Percentiles rank a stretch among this genome's conserved stretches.
phyloP scores from a whole-genome alignment of 1,284 basidiomycete genomes.

The Fomitopsis betulina region DNA sequence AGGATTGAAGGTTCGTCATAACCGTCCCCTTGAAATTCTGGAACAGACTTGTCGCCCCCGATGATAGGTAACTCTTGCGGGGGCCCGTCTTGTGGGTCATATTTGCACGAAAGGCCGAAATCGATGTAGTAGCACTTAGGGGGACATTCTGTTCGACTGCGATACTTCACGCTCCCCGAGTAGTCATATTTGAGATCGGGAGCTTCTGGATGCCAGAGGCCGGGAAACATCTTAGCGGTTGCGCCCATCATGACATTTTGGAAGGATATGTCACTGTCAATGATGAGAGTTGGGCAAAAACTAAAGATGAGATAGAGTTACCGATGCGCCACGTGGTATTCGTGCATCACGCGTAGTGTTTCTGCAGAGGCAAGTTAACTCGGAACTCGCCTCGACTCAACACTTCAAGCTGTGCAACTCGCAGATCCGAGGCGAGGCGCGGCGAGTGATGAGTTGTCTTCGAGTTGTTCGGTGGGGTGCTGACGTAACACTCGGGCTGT shows the following conservation, averaged over 20 bases:
- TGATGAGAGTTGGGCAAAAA: no score
- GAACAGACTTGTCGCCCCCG: slow-evolving; percentile 14
- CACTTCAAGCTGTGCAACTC: no score
- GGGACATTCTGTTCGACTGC: slow-evolving; percentile 22
- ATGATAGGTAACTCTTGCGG: slow-evolving; percentile 12
- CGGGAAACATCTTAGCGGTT: slow-evolving; percentile 16
- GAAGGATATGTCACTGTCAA: slow-evolving; percentile 7
- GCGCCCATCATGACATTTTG: slow-evolving; percentile 36
- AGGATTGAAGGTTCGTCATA: slow-evolving; percentile 16
- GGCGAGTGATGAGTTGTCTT: no score
- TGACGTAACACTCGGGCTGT: no score
- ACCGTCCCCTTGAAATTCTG: slow-evolving; percentile 12
- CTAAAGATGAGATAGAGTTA: no score
- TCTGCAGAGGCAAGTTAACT: no score
- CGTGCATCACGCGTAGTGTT: no score
- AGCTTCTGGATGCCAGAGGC: slow-evolving; percentile 22
- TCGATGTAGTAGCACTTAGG: slow-evolving; percentile 28
- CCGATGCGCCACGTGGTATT: no score
- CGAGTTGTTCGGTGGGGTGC: no score
- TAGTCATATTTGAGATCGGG: slow-evolving; percentile 9
- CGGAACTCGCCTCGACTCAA: no score
- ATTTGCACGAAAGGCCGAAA: slow-evolving; percentile 30
- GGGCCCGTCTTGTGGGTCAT: slow-evolving; percentile 5
- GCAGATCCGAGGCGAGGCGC: no score
- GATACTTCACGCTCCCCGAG: slow-evolving; percentile 14